phyloP scores from a whole-genome alignment of 331 rosid genomes.

The Erythrophleum ivorense region DNA sequence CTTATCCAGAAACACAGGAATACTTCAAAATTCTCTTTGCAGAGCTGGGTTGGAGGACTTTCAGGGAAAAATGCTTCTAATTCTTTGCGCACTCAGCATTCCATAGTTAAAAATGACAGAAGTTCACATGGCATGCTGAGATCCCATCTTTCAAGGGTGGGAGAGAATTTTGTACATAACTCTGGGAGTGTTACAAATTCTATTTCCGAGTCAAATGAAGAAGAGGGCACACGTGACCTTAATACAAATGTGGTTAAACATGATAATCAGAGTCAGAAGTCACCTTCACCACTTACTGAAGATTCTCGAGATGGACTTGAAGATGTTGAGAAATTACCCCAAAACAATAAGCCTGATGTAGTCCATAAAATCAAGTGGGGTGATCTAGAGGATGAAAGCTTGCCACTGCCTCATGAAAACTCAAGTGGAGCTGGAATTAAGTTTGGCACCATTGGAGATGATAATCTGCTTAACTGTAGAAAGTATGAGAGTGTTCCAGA shows the following conservation, averaged over 20 bases:
- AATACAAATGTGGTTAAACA: conserved; percentile 48
- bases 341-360: conserved; percentile 49
- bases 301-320: conserved; percentile 53
- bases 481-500: conserved; percentile 54
- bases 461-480: conserved; percentile 56
- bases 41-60: conserved; percentile 86
- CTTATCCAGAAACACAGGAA: conserved; percentile 81
- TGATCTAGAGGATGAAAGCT: conserved; percentile 63
- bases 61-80: conserved; percentile 65
- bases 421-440: conserved; percentile 71
- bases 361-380: conserved; percentile 68
- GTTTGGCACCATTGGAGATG: conserved; percentile 90
- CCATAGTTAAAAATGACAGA: conserved; percentile 44
- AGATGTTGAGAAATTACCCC: conserved; percentile 47
- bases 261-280: conserved; percentile 46
- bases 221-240: conserved; percentile 30
- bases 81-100: conserved; percentile 46
- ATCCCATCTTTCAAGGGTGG: conserved; percentile 53
- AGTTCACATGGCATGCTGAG: conserved; percentile 52
- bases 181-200: conserved; percentile 50
- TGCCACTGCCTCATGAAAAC: conserved; percentile 56
- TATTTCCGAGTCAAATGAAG: conserved; percentile 47
- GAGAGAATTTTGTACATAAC: conserved; percentile 48
- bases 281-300: conserved; percentile 38
- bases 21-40: conserved; percentile 81